These are phyloP conservation scores for Fusarium xyrophilum DNA, from an alignment of 2,329 filamentous ascomycete species.

Conservation along the genomic window DNA sequence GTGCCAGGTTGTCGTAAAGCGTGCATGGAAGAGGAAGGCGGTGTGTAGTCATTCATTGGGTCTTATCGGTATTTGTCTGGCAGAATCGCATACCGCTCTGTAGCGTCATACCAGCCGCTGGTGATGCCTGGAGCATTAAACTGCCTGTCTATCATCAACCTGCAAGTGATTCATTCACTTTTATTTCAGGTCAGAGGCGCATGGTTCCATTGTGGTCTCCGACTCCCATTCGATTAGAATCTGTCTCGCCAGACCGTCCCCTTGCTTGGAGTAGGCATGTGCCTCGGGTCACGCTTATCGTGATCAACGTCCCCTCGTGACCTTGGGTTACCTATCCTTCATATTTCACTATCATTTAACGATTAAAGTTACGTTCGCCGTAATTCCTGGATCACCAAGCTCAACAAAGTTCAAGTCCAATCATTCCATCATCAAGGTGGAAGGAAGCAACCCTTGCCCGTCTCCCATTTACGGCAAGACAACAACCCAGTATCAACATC, in stretches of 20 bases:
- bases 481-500: not conserved
- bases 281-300: constrained; percentile 39
- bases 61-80: constrained; percentile 38
- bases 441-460: not conserved
- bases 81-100: constrained; percentile 40
- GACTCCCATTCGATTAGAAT: not conserved
- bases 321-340: constrained; percentile 9
- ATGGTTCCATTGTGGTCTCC: not conserved
- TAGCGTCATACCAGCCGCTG: constrained; percentile 38
- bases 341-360: constrained; percentile 1
- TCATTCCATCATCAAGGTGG: not conserved
- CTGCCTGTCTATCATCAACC: constrained; percentile 3
- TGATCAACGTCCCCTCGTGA: constrained; percentile 33
- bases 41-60: constrained; percentile 18
- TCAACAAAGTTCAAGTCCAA: not conserved
- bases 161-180: not conserved
- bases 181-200: not conserved
- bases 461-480: not conserved
- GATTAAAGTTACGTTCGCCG: not conserved
- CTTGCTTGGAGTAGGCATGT: constrained; percentile 27
- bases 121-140: constrained; percentile 37
- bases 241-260: not conserved
- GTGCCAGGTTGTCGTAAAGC: constrained; percentile 41
- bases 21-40: constrained; percentile 35
- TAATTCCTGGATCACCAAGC: not conserved